Percentiles rank a stretch among this genome's conserved stretches.
These are phyloP conservation scores for Populus davidiana DNA, from an alignment of 345 rosid species.

Conservation along the genomic window DNA sequence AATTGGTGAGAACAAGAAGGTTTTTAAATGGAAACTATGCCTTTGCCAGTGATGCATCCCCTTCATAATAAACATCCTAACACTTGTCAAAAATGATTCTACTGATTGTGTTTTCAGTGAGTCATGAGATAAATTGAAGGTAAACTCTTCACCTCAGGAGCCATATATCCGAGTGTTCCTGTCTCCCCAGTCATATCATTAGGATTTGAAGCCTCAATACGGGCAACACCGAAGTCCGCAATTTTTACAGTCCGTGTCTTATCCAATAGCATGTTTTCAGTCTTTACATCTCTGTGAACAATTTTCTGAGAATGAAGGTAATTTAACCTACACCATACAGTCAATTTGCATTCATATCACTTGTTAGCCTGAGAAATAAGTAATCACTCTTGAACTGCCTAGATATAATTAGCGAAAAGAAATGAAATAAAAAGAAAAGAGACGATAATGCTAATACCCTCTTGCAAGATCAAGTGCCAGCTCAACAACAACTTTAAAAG, in stretches of 20 bases:
- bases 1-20: neutral
- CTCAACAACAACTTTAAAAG: slow-evolving; percentile 90
- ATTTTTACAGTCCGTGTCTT: slow-evolving; percentile 77
- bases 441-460: slow-evolving; percentile 49
- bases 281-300: slow-evolving; percentile 98
- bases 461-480: slow-evolving; percentile 95
- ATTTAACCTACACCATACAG: slow-evolving; percentile 61
- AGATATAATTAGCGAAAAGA: neutral
- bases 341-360: neutral
- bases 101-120: neutral
- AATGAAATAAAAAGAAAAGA: slow-evolving; percentile 5
- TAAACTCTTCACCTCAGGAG: slow-evolving; percentile 78
- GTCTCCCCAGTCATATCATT: slow-evolving; percentile 99
- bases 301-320: slow-evolving; percentile 95
- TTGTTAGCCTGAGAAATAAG: slow-evolving; percentile 4
- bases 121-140: neutral
- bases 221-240: slow-evolving; percentile 98
- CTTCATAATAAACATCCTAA: neutral
- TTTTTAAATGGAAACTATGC: neutral
- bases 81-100: neutral
- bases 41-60: neutral
- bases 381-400: neutral
- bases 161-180: slow-evolving; percentile 99
- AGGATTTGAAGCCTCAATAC: slow-evolving; percentile 98
- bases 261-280: slow-evolving; percentile 97